phyloP scores from a whole-genome alignment of 2,329 filamentous ascomycete species.

The Calonectria fujianensis region DNA sequence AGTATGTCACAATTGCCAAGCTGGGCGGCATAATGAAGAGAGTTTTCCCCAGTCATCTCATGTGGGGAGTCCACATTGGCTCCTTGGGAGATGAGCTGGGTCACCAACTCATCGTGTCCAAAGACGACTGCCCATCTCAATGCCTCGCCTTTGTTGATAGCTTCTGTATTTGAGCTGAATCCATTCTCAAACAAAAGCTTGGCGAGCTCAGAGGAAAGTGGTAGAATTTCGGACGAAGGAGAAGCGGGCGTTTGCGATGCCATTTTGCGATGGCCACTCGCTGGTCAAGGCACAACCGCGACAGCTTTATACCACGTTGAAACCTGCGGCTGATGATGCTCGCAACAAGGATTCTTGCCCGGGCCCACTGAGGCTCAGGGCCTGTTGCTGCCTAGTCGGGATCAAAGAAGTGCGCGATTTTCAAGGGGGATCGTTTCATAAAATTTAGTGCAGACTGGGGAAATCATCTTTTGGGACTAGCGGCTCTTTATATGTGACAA shows the following conservation, averaged over 20 bases:
- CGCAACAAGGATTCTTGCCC: neutral
- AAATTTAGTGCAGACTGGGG: neutral
- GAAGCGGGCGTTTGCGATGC: neutral
- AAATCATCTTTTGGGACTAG: neutral
- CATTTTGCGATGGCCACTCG: neutral
- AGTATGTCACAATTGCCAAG: neutral
- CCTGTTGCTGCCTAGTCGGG: neutral
- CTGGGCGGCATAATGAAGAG: neutral
- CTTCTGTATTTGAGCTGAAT: neutral
- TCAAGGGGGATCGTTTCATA: neutral
- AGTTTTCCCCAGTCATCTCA: neutral
- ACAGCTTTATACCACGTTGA: neutral
- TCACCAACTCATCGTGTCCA: neutral
- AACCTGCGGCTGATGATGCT: neutral
- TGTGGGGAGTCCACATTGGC: neutral
- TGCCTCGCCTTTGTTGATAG: neutral
- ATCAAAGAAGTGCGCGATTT: constrained; percentile 15
- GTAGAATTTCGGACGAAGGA: neutral
- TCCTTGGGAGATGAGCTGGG: neutral
- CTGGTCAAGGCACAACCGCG: neutral
- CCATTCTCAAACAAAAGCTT: neutral
- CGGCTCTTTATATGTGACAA: neutral
- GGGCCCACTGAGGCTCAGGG: neutral
- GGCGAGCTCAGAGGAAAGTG: neutral
- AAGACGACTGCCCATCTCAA: constrained; percentile 14